Evolutionary conservation across 805 yeast genomes (phyloP), one percentile per base, ranked within the genome.

Genomic region (Blastobotrys mokoenaii): DNA sequence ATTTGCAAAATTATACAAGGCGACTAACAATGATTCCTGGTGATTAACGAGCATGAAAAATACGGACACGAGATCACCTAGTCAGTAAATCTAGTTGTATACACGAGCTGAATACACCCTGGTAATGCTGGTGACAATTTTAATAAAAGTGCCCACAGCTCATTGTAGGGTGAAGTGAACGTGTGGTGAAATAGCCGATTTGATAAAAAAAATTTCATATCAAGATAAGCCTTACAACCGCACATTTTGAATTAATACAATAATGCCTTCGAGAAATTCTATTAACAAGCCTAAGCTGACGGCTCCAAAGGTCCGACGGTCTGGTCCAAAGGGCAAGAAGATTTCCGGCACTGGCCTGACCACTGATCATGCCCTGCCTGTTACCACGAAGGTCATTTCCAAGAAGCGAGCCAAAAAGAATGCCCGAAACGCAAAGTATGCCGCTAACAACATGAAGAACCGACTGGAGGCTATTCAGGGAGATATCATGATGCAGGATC

Each of bases 181-280:
- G 7, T 22, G 4, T 4, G 27, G 27, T 22, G 27, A 22, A 22
- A 22, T 22, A 22, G 27, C 27, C 4, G 27, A 22, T 22, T 5
- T 22, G 27, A 22, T 22, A 22, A 22, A 22, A 22, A 22, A 22
- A 22, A 22, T 22, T 8, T 8, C 7, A 22, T 22, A 22, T 22
- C 27, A 22, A 22, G 27, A 22, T 22, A 22, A 22, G 27, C 27
- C 27, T 22, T 22, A 4, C 27, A 22, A 22, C 4, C 27, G 27
- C 27, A 22, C 8, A 32, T 39, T 52, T 22, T 8, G 8, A 22
- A 5, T 5, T 22, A 22, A 22, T 22, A 22, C 8, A 22, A 22
- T 30, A 40, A 85, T 85, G 95, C 93, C 95, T 30, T 80, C 88
- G 14, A 82, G 75, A 66, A 86, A 84, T 70, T 77, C 87, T 38